These are phyloP conservation scores for Spinacia oleracea DNA, from an alignment of 179 eudicot species.

Conservation along the genomic window DNA sequence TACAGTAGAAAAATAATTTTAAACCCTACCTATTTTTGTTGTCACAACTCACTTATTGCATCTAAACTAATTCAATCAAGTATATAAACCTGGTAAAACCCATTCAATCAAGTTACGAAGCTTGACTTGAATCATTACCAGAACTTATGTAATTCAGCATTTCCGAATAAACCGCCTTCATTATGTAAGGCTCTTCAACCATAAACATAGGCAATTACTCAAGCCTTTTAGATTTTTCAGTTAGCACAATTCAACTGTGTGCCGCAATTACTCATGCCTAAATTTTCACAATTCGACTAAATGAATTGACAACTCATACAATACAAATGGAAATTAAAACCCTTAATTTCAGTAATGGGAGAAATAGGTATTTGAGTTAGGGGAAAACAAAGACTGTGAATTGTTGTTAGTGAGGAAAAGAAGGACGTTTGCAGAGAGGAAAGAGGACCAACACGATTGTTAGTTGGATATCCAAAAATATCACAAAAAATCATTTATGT, in stretches of 20 bases:
- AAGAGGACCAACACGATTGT: too few relatives aligned
- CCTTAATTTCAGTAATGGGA: neutral
- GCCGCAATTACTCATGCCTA: conserved; percentile 70
- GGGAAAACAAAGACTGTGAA: too few relatives aligned
- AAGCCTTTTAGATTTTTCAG: conserved; percentile 49
- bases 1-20: too few relatives aligned
- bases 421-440: too few relatives aligned
- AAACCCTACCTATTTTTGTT: too few relatives aligned
- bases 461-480: too few relatives aligned
- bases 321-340: neutral
- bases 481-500: too few relatives aligned
- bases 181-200: conserved; percentile 46
- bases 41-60: too few relatives aligned
- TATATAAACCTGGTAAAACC: too few relatives aligned
- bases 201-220: conserved; percentile 36
- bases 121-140: conserved; percentile 42
- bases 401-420: too few relatives aligned
- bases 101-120: neutral
- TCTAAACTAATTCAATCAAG: neutral
- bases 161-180: conserved; percentile 44
- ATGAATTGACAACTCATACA: neutral
- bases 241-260: conserved; percentile 58
- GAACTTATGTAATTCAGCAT: conserved; percentile 42
- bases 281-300: conserved; percentile 3
- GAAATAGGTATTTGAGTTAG: too few relatives aligned